Evolutionary conservation across 306 rosid species (phyloP).

Genomic region (Quercus alba): DNA sequence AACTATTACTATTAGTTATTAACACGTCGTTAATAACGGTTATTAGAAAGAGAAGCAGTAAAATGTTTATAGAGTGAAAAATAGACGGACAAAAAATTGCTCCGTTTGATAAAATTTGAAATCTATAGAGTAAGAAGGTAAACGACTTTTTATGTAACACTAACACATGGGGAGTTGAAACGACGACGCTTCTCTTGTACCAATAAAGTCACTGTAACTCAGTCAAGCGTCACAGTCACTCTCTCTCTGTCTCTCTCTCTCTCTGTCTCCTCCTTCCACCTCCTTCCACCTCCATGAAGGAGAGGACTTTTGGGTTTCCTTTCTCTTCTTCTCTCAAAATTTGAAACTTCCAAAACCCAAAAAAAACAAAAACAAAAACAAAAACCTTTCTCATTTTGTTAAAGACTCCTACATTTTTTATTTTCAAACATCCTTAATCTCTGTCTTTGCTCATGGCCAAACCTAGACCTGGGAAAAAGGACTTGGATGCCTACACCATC

Average conservation of each 20-base stretch:
- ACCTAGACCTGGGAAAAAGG: slow-evolving; percentile 70
- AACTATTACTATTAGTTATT: too few relatives aligned
- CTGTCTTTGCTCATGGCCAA: slow-evolving; percentile 55
- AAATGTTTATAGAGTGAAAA: too few relatives aligned
- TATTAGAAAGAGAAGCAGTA: too few relatives aligned
- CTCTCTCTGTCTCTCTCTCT: not conserved
- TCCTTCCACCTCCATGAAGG: slow-evolving; percentile 11
- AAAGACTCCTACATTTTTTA: slow-evolving; percentile 24
- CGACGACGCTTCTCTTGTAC: slow-evolving; percentile 1
- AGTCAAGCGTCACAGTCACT: slow-evolving; percentile 44
- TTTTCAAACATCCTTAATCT: not conserved
- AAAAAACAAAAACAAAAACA: not conserved
- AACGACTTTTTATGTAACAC: not conserved
- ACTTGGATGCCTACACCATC: slow-evolving; percentile 75
- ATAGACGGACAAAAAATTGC: too few relatives aligned
- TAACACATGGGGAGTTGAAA: not conserved
- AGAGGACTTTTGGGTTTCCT: slow-evolving; percentile 29
- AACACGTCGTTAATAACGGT: too few relatives aligned
- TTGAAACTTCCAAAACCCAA: not conserved
- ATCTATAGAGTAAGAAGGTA: not conserved
- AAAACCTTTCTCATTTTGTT: not conserved
- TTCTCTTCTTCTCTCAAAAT: slow-evolving; percentile 11
- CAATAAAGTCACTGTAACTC: slow-evolving; percentile 23
- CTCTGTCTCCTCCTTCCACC: not conserved
- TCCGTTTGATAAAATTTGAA: not conserved